A percentile compares a stretch with the other conserved stretches of the same genome.
Evolutionary conservation across 495 filamentous ascomycete species (phyloP).

Genomic region (Penicillium arizonense): DNA sequence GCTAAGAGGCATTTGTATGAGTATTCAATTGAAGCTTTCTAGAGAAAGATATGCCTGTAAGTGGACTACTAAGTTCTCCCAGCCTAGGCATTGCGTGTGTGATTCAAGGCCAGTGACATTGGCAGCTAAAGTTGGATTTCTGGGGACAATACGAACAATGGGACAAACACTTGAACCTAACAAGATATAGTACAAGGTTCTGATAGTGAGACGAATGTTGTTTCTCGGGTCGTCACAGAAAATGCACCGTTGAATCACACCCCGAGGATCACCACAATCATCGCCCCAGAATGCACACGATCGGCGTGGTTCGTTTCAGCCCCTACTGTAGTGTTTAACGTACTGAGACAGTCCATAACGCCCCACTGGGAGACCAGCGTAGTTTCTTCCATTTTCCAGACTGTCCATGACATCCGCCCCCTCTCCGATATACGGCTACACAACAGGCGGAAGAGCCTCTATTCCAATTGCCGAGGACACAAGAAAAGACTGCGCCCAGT

Average conservation of each 20-base stretch:
- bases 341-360: slow-evolving; percentile 9
- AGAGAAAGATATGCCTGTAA: too few species aligned
- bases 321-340: not conserved
- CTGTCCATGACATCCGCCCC: too few species aligned
- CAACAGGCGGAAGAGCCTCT: too few species aligned
- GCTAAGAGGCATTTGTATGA: too few species aligned
- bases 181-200: not conserved
- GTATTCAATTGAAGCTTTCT: too few species aligned
- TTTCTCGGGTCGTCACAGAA: not conserved
- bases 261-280: not conserved
- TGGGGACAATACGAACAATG: too few species aligned
- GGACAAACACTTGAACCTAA: not conserved
- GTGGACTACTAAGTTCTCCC: not conserved
- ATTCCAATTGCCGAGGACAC: too few species aligned
- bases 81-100: not conserved
- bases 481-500: too few species aligned
- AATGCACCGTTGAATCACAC: not conserved
- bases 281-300: slow-evolving; percentile 1
- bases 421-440: too few species aligned
- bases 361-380: not conserved
- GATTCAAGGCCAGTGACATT: not conserved
- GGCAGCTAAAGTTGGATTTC: not conserved
- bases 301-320: slow-evolving; percentile 5
- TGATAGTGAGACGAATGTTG: not conserved
- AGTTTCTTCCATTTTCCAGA: not conserved